These are phyloP conservation scores for Phytophthora nicotianae DNA, from an alignment of 352 stramenopile species.

Conservation along the genomic window DNA sequence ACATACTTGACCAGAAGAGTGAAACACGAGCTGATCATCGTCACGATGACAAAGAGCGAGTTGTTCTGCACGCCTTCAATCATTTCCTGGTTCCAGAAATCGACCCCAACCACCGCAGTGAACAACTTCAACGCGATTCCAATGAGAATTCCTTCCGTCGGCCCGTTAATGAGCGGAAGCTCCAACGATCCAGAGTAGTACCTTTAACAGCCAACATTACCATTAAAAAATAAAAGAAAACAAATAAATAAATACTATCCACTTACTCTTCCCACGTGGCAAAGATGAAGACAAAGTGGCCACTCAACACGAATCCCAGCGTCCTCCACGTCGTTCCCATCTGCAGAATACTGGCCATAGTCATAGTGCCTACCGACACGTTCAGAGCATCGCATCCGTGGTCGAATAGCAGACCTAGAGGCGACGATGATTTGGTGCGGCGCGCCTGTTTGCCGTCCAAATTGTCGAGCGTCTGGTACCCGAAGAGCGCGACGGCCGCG, in stretches of 20 bases:
- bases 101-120: slow-evolving; percentile 59
- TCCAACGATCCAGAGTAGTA: slow-evolving; percentile 96
- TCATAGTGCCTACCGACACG: slow-evolving; percentile 83
- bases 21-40: slow-evolving; percentile 55
- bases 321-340: slow-evolving; percentile 82
- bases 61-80: slow-evolving; percentile 81
- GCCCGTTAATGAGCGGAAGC: slow-evolving; percentile 96
- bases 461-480: slow-evolving; percentile 88
- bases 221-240: no score
- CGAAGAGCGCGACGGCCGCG: slow-evolving; percentile 65
- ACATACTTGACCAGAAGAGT: slow-evolving; percentile 82
- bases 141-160: slow-evolving; percentile 95
- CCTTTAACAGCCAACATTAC: slow-evolving; percentile 27
- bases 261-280: slow-evolving; percentile 89
- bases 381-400: slow-evolving; percentile 87
- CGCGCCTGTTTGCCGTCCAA: slow-evolving; percentile 84
- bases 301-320: slow-evolving; percentile 74
- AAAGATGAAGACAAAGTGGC: slow-evolving; percentile 83
- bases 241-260: background rate
- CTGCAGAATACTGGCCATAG: slow-evolving; percentile 79
- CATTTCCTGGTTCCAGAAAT: slow-evolving; percentile 75
- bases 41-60: slow-evolving; percentile 77
- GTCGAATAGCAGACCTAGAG: slow-evolving; percentile 84
- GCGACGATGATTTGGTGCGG: slow-evolving; percentile 80
- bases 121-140: slow-evolving; percentile 77